Conservation (phyloP, 371 early-diverging fungal species). For the Rhizopus sp. region DNA sequence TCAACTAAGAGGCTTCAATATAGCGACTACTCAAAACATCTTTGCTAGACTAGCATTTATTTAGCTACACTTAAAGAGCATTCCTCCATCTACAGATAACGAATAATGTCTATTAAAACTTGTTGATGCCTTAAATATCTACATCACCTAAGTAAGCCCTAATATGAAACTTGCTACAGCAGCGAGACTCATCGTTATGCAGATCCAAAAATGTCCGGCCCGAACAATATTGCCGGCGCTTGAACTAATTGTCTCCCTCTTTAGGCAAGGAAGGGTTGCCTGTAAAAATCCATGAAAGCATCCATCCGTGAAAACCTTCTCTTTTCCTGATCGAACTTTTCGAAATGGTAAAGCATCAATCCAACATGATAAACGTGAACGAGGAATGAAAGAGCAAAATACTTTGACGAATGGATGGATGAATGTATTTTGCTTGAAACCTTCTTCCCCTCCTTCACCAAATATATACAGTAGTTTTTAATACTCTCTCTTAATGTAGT, state of each 20-base stretch:
- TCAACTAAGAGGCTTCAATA: too few relatives aligned
- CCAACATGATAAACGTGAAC: neutral
- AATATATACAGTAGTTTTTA: neutral
- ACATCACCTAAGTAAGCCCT: too few relatives aligned
- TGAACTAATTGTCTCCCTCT: neutral
- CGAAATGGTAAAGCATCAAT: constrained; percentile 5
- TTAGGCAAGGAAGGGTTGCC: neutral
- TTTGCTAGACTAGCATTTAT: too few relatives aligned
- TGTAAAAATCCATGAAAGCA: neutral
- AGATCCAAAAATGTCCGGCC: neutral
- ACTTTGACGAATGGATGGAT: neutral
- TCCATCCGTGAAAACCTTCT: neutral
- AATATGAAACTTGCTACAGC: neutral
- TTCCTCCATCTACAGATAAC: too few relatives aligned
- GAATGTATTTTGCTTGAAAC: neutral
- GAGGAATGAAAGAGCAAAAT: too few relatives aligned
- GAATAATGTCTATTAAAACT: too few relatives aligned
- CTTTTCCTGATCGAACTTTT: constrained; percentile 8
- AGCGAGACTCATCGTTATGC: neutral
- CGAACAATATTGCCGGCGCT: neutral
- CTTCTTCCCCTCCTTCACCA: neutral
- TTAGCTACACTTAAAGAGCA: too few relatives aligned
- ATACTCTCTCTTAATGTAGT: constrained; percentile 8
- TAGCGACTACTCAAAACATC: too few relatives aligned
- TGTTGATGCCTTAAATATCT: too few relatives aligned